These are phyloP conservation scores for Ceratocystis cubensis DNA, from an alignment of 2,329 filamentous ascomycete species.

Conservation along the genomic window DNA sequence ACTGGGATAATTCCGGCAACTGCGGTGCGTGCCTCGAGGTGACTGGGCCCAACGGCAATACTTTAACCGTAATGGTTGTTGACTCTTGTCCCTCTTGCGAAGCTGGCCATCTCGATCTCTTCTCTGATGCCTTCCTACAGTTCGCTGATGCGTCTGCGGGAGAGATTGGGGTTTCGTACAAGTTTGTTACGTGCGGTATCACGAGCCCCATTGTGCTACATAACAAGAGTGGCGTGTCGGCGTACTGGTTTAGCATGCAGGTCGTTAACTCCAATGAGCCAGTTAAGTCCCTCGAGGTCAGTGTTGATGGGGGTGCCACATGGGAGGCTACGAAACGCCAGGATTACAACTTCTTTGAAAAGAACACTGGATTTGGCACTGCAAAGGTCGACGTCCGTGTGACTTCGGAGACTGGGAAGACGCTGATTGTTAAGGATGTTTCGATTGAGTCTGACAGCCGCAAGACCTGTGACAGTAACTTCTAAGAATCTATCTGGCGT, in stretches of 20 bases:
- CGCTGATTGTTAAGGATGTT: constrained; percentile 40
- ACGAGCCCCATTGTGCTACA: constrained; percentile 32
- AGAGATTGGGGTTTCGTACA: constrained; percentile 29
- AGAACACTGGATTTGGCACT: constrained; percentile 43
- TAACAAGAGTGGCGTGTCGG: constrained; percentile 35
- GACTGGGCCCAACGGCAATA: constrained; percentile 43
- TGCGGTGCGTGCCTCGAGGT: constrained; percentile 53
- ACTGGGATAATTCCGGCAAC: constrained; percentile 43
- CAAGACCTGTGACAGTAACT: constrained; percentile 28
- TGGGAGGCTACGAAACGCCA: constrained; percentile 45
- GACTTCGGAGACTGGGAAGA: constrained; percentile 40
- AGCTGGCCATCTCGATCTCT: constrained; percentile 34
- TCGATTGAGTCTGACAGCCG: constrained; percentile 29
- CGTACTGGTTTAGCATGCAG: constrained; percentile 39
- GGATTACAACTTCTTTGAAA: constrained; percentile 51
- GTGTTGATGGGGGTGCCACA: constrained; percentile 44
- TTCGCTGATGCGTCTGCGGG: constrained; percentile 30
- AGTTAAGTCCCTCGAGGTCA: constrained; percentile 46
- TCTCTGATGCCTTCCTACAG: constrained; percentile 32
- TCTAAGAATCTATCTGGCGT: constrained; percentile 21
- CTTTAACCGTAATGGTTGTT: constrained; percentile 51
- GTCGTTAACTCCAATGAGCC: constrained; percentile 50
- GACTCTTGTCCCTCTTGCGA: constrained; percentile 35
- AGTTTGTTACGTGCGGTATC: constrained; percentile 33
- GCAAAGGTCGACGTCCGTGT: constrained; percentile 43